phyloP scores from a whole-genome alignment of 2,329 filamentous ascomycete genomes.

The Hymenoscyphus occultus region DNA sequence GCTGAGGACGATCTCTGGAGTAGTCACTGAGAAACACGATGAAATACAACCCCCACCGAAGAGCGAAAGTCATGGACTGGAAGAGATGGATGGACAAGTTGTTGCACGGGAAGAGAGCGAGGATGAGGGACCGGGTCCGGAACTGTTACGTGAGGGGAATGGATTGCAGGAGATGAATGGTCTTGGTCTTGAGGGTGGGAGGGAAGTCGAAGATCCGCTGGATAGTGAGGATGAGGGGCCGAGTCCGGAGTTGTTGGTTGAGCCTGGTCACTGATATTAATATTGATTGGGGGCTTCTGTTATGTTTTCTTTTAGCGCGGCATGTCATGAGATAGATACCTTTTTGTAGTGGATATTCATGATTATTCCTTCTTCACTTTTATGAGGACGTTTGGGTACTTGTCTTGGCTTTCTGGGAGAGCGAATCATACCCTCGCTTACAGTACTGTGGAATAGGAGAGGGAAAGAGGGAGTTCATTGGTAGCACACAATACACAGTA shows the following conservation, averaged over 20 bases:
- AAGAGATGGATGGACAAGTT: neutral
- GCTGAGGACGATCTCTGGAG: neutral
- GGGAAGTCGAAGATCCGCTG: slow-evolving; percentile 5
- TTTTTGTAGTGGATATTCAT: no score
- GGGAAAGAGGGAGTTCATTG: no score
- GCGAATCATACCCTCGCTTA: no score
- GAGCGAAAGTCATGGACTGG: neutral
- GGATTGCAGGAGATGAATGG: slow-evolving; percentile 14
- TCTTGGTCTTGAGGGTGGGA: neutral
- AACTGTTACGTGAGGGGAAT: slow-evolving; percentile 28
- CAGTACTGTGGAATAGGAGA: no score
- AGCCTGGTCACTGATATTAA: slow-evolving; percentile 14
- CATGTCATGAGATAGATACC: no score
- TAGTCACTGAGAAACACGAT: slow-evolving; percentile 5
- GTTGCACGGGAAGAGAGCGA: slow-evolving; percentile 18
- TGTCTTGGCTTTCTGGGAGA: no score
- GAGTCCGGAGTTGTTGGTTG: slow-evolving; percentile 30
- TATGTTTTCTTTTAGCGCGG: no score
- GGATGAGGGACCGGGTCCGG: slow-evolving; percentile 31
- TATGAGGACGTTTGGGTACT: no score
- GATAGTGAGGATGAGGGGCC: slow-evolving; percentile 31
- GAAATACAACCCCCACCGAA: neutral
- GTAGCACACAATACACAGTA: no score
- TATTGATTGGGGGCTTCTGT: no score
- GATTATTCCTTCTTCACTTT: no score